phyloP scores from a whole-genome alignment of 2,329 filamentous ascomycete species.

The Aspergillus uvarum region DNA sequence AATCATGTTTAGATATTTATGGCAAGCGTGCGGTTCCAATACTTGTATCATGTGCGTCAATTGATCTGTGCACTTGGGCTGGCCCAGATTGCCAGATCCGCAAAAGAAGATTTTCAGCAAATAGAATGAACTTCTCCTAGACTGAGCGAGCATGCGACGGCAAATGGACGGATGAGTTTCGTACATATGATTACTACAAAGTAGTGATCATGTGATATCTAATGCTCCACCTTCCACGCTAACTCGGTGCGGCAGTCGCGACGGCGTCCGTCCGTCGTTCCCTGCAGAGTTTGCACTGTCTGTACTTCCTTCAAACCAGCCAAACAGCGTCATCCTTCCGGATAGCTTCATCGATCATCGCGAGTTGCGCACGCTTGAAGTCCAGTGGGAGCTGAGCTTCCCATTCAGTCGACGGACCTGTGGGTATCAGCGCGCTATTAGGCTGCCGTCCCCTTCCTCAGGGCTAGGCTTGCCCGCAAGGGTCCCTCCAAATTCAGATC shows the following conservation, averaged over 20 bases:
- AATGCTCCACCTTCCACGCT: not conserved
- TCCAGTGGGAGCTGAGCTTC: conserved; percentile 11
- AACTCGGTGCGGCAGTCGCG: not conserved
- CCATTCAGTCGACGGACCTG: not conserved
- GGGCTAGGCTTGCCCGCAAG: not conserved
- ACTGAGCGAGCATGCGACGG: no score
- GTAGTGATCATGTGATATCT: not conserved
- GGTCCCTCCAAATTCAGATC: not conserved
- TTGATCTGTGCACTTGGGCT: conserved; percentile 12
- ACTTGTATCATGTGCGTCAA: conserved; percentile 1
- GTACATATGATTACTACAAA: not conserved
- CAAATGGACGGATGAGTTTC: no score
- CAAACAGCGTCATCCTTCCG: conserved; percentile 36
- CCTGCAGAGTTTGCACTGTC: conserved; percentile 43
- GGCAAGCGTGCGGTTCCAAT: not conserved
- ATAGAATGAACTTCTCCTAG: not conserved
- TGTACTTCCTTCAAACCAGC: conserved; percentile 40
- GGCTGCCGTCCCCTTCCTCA: not conserved
- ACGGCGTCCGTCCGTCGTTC: not conserved
- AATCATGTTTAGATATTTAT: not conserved
- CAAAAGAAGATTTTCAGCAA: not conserved
- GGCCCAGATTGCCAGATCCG: conserved; percentile 14
- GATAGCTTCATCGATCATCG: conserved; percentile 27
- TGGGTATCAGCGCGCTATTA: not conserved
- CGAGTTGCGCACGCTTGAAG: conserved; percentile 11